Base-by-base conservation (phyloP, 1,284 basidiomycete genomes). In the Ganoderma leucocontextum region DNA sequence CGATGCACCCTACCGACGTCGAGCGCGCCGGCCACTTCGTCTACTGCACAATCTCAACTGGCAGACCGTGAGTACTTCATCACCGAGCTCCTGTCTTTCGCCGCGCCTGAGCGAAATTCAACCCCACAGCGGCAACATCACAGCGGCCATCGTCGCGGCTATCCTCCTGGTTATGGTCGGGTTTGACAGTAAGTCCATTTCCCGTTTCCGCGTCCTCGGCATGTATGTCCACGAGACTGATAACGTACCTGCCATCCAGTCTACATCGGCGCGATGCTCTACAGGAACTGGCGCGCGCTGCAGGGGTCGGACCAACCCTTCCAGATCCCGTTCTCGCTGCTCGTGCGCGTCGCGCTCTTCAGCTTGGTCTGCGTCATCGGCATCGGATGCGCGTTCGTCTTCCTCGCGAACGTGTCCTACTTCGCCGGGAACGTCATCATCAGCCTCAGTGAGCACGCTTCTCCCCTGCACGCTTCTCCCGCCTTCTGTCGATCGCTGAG, bases 241-340 rank as follows among this genome's bases (percentile, higher is more conserved):
- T 3, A 10, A 36, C 25, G 29, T 44, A 9, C 36, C 12, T 42
- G 13, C 29, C 17, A 8, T 17, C 8, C 66, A 69, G 72, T 73
- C 39, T 73, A 73, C 63, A 72, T 73, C 59, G 70, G 55, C 15
- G 44, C 61, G 22, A 58, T 72, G 25, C 65, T 75, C 15, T 71
- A 67, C 68, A 67, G 57, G 64, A 72, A 73, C 68, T 73, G 74
- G 74, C 69, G 72, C 33, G 74, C 72, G n/a, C 67, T 73, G 17
- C 67, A 66, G 42, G 69, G 68, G 33, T 71, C 71, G 17, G 70
- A 71, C 59, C 65, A 62, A 19, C 69, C 69, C 4, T 70, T 70
- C 12, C 63, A 71, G 65, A 66, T 73, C 58, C 69, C 72, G 60
- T 63, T 75, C 66, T 72, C 71, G 67, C 71, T 75, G 61, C 68